Conservation (phyloP, 2,329 filamentous ascomycete genomes). For the Claviceps paspali region DNA sequence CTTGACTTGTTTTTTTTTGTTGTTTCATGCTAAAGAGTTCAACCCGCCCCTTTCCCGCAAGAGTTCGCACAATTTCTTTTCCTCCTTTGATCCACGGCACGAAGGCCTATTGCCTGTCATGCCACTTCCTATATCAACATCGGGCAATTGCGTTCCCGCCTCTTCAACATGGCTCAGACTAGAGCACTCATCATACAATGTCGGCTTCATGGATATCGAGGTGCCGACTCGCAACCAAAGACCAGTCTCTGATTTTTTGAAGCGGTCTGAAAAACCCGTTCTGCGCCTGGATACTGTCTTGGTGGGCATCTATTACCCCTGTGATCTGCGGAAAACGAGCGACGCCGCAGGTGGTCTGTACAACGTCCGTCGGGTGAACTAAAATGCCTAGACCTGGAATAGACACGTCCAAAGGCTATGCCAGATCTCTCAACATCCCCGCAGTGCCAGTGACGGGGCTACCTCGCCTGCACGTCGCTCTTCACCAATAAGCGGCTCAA, state of each 20-base stretch:
- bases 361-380: slow-evolving; percentile 39
- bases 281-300: slow-evolving; percentile 39
- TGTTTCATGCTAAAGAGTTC: too few relatives aligned
- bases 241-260: slow-evolving; percentile 25
- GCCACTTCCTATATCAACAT: background rate
- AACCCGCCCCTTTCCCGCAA: too few relatives aligned
- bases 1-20: background rate
- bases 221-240: slow-evolving; percentile 34
- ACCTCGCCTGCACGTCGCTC: slow-evolving; percentile 41
- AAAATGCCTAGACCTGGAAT: slow-evolving; percentile 44
- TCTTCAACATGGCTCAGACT: slow-evolving; percentile 2
- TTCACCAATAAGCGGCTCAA: slow-evolving; percentile 45
- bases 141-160: background rate
- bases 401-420: slow-evolving; percentile 43
- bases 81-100: background rate
- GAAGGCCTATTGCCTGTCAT: background rate
- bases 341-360: slow-evolving; percentile 14
- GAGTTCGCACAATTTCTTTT: background rate
- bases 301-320: slow-evolving; percentile 51
- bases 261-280: slow-evolving; percentile 22
- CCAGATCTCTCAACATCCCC: slow-evolving; percentile 41
- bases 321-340: slow-evolving; percentile 21
- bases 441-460: slow-evolving; percentile 31
- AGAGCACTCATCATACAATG: slow-evolving; percentile 36
- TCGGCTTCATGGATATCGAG: slow-evolving; percentile 54